Conservation (phyloP, 2,329 filamentous ascomycete species). For the Dothideomycetes sp. region DNA sequence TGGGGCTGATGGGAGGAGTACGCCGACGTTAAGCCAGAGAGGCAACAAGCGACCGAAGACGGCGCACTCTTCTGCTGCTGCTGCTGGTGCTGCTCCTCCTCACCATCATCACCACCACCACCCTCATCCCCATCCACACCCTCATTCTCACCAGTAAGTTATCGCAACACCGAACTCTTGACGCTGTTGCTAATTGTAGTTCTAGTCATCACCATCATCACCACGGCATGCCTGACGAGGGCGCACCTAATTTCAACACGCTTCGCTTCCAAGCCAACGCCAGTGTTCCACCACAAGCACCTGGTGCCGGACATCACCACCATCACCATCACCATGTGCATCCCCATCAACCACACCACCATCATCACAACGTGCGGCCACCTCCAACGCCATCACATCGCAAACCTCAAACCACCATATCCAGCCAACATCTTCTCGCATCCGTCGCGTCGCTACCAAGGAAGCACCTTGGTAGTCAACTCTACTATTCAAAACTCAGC, state of each 20-base stretch:
- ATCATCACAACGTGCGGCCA: constrained; percentile 25
- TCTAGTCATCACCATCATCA: constrained; percentile 25
- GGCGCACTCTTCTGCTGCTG: constrained; percentile 35
- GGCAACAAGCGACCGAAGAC: constrained; percentile 54
- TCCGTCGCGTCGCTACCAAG: constrained; percentile 62
- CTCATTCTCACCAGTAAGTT: constrained; percentile 16
- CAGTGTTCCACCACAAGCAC: constrained; percentile 21
- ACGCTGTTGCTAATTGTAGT: constrained; percentile 7
- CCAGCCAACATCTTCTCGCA: constrained; percentile 61
- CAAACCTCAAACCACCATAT: constrained; percentile 57
- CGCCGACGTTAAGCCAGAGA: constrained; percentile 41
- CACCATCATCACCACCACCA: constrained; percentile 50
- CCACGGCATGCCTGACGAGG: constrained; percentile 21
- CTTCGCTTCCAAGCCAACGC: constrained; percentile 26
- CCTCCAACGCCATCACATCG: constrained; percentile 34
- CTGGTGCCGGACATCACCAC: constrained; percentile 33
- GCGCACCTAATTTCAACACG: constrained; percentile 24
- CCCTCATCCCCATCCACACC: constrained; percentile 17
- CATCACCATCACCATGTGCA: constrained; percentile 31
- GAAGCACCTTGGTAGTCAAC: constrained; percentile 71
- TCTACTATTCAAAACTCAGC: constrained; percentile 63
- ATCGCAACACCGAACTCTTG: background rate
- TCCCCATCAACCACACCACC: constrained; percentile 29
- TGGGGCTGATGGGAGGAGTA: constrained; percentile 27
- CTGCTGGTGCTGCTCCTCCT: constrained; percentile 48